Evolutionary conservation across 345 rosid genomes (phyloP).

Genomic region (Ceriops tagal): DNA sequence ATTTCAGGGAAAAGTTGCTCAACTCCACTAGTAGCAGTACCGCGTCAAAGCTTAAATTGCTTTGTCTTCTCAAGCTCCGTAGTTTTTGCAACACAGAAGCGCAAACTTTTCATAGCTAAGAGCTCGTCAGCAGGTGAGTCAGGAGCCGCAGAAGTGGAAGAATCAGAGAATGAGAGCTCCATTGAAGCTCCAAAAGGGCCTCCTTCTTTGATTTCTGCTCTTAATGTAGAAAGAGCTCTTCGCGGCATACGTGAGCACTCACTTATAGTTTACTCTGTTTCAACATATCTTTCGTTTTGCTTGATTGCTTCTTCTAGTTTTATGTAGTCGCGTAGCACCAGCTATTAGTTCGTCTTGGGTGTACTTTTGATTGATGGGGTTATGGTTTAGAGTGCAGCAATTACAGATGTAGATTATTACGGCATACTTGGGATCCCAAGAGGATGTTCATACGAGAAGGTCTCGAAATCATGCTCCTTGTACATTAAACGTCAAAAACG

Average conservation of each 20-base stretch:
- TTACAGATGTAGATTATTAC: constrained; percentile 83
- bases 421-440: constrained; percentile 57
- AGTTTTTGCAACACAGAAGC: constrained; percentile 17
- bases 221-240: constrained; percentile 79
- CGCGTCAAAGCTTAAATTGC: too few relatives aligned
- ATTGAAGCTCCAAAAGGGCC: constrained; percentile 50
- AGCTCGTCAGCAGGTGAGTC: constrained; percentile 30
- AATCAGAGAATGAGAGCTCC: constrained; percentile 42
- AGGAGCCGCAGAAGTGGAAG: constrained; percentile 7
- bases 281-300: neutral
- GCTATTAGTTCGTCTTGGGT: neutral
- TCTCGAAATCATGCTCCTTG: constrained; percentile 1
- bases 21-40: constrained; percentile 3
- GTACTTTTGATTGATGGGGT: constrained; percentile 18
- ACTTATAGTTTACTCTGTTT: neutral
- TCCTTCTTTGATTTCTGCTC: constrained; percentile 66
- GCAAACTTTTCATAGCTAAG: constrained; percentile 11
- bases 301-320: neutral
- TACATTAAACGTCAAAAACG: too few relatives aligned
- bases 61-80: constrained; percentile 6
- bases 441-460: constrained; percentile 66
- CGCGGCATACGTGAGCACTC: constrained; percentile 66
- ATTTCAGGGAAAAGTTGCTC: constrained; percentile 11
- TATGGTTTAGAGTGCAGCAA: constrained; percentile 68
- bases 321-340: neutral